phyloP scores from a whole-genome alignment of 495 filamentous ascomycete species.

The Lasiosphaeria miniovina region DNA sequence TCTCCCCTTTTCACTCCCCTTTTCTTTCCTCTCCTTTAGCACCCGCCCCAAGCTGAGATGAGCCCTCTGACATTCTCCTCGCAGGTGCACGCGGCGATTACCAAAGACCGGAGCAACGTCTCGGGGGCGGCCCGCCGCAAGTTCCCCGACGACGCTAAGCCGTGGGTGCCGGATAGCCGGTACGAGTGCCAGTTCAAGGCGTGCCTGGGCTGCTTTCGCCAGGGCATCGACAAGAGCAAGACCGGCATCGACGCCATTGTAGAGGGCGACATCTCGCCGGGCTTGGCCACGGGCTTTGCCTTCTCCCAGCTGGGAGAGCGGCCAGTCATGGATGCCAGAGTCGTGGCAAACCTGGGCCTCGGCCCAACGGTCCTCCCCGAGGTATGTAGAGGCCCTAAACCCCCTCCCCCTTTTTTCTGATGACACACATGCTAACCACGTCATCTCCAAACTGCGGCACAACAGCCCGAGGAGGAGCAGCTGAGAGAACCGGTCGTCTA shows the following conservation, averaged over 20 bases:
- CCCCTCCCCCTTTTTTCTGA: too few species aligned
- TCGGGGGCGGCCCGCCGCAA: slow-evolving; percentile 7
- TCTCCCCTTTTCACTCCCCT: too few species aligned
- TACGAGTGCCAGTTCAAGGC: slow-evolving; percentile 50
- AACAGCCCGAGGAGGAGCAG: too few species aligned
- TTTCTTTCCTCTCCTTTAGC: too few species aligned
- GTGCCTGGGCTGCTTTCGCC: slow-evolving; percentile 51
- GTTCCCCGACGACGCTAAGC: slow-evolving; percentile 17
- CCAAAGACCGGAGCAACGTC: slow-evolving; percentile 14
- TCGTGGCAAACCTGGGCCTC: slow-evolving; percentile 36
- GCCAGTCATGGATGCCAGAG: slow-evolving; percentile 30
- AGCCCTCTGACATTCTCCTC: slow-evolving; percentile 4
- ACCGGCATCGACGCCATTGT: slow-evolving; percentile 49
- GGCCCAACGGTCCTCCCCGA: slow-evolving; percentile 26
- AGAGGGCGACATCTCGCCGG: slow-evolving; percentile 42
- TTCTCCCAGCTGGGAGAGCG: slow-evolving; percentile 30
- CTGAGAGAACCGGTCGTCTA: too few species aligned
- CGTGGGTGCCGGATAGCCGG: slow-evolving; percentile 38
- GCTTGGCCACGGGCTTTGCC: slow-evolving; percentile 41
- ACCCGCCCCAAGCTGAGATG: background rate
- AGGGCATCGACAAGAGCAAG: slow-evolving; percentile 42
- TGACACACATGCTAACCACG: too few species aligned
- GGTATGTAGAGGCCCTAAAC: slow-evolving; percentile 22
- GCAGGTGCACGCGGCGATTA: slow-evolving; percentile 27
- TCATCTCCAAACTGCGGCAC: too few species aligned